A percentile compares a stretch with the other conserved stretches of the same genome.
Conservation (phyloP, 1,284 basidiomycete genomes). For the Rhodotorula sp. region DNA sequence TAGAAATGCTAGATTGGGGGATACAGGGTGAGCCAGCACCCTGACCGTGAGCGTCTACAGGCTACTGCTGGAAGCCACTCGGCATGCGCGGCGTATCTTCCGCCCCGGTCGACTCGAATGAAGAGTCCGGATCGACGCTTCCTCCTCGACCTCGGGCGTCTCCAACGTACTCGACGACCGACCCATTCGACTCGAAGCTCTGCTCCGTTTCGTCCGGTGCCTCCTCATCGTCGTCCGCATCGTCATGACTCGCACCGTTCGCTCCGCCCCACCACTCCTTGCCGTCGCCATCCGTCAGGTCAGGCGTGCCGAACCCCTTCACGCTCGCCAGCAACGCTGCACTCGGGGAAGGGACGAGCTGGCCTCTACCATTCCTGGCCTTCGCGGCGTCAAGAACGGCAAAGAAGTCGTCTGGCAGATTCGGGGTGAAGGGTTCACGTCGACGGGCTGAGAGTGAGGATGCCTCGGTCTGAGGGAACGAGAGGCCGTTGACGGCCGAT, state of each 20-base stretch:
- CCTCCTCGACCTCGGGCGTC: not conserved
- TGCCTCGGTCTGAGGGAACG: not conserved
- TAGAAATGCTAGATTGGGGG: no score
- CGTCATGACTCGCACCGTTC: not conserved
- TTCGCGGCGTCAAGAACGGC: conserved; percentile 31
- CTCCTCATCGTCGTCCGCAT: not conserved
- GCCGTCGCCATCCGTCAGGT: conserved; percentile 7
- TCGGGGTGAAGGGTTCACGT: conserved; percentile 12
- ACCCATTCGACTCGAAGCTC: not conserved
- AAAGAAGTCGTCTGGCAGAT: conserved; percentile 39
- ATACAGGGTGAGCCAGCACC: not conserved
- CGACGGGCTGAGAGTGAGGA: not conserved
- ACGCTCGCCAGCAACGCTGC: not conserved
- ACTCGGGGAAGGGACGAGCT: not conserved
- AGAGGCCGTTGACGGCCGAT: not conserved
- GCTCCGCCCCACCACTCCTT: conserved; percentile 1
- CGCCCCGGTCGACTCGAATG: not conserved
- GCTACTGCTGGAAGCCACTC: not conserved
- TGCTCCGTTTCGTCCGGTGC: not conserved
- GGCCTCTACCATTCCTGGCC: not conserved
- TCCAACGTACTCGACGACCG: not conserved
- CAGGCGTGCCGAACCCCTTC: not conserved
- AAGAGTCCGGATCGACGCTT: conserved; percentile 4
- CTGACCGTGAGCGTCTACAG: not conserved
- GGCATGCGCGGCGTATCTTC: conserved; percentile 3